Base-by-base conservation (phyloP, 208 protist species). In the Herpetomonas samuelpessoai region DNA sequence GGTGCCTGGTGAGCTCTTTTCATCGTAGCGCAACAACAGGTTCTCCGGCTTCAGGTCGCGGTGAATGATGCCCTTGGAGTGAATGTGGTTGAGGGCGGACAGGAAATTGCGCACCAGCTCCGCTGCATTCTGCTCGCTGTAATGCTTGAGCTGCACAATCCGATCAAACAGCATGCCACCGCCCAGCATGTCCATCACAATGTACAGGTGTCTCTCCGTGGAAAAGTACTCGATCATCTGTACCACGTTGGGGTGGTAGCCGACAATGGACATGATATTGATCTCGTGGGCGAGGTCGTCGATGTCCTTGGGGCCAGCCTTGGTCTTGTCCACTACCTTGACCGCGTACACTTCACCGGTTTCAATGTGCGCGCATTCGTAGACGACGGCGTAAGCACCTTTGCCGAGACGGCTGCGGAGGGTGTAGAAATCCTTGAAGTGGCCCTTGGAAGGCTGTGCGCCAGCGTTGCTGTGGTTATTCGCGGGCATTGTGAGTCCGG, bases 11-110 rank as follows among this genome's bases (percentile, higher is more conserved):
- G 57, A 62, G 30, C 74, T 61, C 41, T 84, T 71, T 56, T 92
- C 74, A 26, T 74, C 62, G 78, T 98, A 94, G 71, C 99, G 97
- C 68, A 99, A 98, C 76, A 99, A 97, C 31, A 99, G 83, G 63
- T 99, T 99, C 64, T 99, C 97, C 30, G 98, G 98, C 82, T 99
- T 99, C 25, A 99, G 83, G 70, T 99, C 98, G 47, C 98, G 83
- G 74, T 99, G 98, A 79, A 99, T 99, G 53, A 99, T 97, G 28
- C 98, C 98, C 39, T 90, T 97, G 31, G 88, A 95, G 74, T 99
- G 97, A 62, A 92, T 93, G 66, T 96, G 97, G 55, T 96, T 81
- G 28, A 99, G 75, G 18, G 95, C 92, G 46, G 81, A 75, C 66
- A 97, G 97, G 9, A 99, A 88, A 67, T 99, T 99, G 65, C 84